phyloP scores from a whole-genome alignment of 257 asterid genomes.

The Solanum commersonii region DNA sequence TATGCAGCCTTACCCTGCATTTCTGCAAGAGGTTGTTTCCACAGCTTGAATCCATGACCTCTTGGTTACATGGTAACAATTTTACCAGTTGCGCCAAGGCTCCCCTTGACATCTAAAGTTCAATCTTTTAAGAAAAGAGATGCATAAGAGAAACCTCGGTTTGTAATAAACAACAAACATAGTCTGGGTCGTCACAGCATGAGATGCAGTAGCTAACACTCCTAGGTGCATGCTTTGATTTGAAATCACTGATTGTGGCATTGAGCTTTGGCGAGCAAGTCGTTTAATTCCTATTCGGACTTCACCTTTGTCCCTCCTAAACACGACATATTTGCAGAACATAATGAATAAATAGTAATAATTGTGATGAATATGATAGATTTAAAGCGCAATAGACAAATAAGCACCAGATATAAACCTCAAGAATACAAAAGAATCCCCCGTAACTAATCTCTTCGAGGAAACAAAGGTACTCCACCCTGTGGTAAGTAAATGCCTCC shows the following conservation, averaged over 20 bases:
- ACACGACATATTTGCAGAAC: background rate
- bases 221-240: constrained; percentile 87
- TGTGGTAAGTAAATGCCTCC: constrained; percentile 78
- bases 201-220: constrained; percentile 83
- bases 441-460: constrained; percentile 64
- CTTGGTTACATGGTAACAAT: background rate
- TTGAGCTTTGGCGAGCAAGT: constrained; percentile 45
- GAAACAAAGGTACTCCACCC: constrained; percentile 87
- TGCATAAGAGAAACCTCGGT: constrained; percentile 41
- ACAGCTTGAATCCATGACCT: background rate
- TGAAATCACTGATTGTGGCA: constrained; percentile 71
- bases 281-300: constrained; percentile 72
- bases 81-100: background rate
- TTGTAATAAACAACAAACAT: constrained; percentile 67
- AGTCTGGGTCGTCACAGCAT: constrained; percentile 53
- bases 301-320: constrained; percentile 60
- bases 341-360: background rate
- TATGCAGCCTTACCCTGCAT: background rate
- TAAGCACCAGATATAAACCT: constrained; percentile 23
- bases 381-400: background rate
- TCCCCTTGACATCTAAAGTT: background rate
- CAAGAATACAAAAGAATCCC: constrained; percentile 68
- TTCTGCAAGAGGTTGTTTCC: background rate
- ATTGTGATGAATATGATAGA: background rate
- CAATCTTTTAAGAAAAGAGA: background rate